Base-by-base conservation (phyloP, 805 yeast species). In the Myxozyma vanderwaltii region DNA sequence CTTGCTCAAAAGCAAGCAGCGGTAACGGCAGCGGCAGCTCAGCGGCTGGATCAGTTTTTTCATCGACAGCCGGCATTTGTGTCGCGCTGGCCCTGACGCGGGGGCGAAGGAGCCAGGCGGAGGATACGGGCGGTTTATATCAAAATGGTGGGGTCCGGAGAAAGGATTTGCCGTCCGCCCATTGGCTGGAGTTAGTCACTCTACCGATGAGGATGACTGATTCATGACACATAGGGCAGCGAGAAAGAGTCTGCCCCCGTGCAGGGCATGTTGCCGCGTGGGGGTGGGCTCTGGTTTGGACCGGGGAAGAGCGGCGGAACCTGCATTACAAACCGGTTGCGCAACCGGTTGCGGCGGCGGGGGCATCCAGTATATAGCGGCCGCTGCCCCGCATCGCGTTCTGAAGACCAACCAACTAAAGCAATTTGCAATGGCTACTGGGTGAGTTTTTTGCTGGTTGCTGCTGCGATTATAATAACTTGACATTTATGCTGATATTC, bases 141-240 rank as follows among this genome's bases (percentile, higher is more conserved):
- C 10, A 44, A 36, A 5, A 15, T 10, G 26, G 23, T 21, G 6
- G 26, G 23, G 45, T 8, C 15, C 23, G 17, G 45, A 41, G 45
- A 10, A 6, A 5, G 45, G 45, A 19, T 10, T 12, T 19, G 45
- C 21, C 13, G 26, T n/a, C 27, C 6, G 47, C 47, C 26, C 33
- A 43, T 43, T 43, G 31, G 47, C 47, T 23, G 47, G 47, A 43
- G 47, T 43, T 43, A 24, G 19, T n/a, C n/a, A n/a, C n/a, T n/a
- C n/a, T n/a, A n/a, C n/a, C n/a, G n/a, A n/a, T n/a, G n/a, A n/a
- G n/a, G n/a, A n/a, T n/a, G n/a, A n/a, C n/a, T n/a, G n/a, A n/a
- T n/a, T n/a, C n/a, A n/a, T n/a, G n/a, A 10, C 23, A 15, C 45
- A 19, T 23, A 7, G 2, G 26, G 6, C 23, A 19, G 29, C 29